A percentile compares a stretch with the other conserved stretches of the same genome.
These are phyloP conservation scores for Verticillium dahliae DNA, from an alignment of 2,329 filamentous ascomycete species.

Conservation along the genomic window DNA sequence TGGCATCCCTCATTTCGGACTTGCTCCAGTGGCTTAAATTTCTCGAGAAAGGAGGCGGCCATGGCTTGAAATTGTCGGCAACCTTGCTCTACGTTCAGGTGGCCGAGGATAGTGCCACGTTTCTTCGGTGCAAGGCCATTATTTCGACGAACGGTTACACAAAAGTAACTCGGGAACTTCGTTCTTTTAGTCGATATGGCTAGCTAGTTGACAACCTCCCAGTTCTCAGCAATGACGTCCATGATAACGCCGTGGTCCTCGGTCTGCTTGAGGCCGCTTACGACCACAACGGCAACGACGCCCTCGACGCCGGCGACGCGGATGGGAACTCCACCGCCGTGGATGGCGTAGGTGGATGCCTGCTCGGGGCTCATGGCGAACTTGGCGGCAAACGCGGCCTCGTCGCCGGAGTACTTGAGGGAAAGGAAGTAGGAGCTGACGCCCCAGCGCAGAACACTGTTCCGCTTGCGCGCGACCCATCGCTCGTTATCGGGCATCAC, in stretches of 20 bases:
- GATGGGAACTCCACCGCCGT: conserved; percentile 71
- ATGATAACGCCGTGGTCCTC: conserved; percentile 73
- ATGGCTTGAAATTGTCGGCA: too few relatives aligned
- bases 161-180: too few relatives aligned
- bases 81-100: too few relatives aligned
- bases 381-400: conserved; percentile 57
- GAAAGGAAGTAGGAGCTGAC: conserved; percentile 65
- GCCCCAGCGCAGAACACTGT: conserved; percentile 66
- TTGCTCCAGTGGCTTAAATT: too few relatives aligned
- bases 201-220: conserved; percentile 16
- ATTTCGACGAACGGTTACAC: too few relatives aligned
- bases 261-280: conserved; percentile 69
- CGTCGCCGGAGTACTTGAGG: conserved; percentile 59
- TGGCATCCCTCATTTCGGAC: too few relatives aligned
- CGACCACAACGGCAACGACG: conserved; percentile 66
- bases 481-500: conserved; percentile 64
- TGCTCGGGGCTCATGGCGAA: conserved; percentile 53
- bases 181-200: too few relatives aligned
- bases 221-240: conserved; percentile 55
- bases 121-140: too few relatives aligned
- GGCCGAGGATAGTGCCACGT: too few relatives aligned
- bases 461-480: conserved; percentile 66
- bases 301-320: conserved; percentile 69
- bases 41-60: too few relatives aligned
- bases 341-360: conserved; percentile 63